phyloP scores from a whole-genome alignment of 2,329 filamentous ascomycete species.

The Sporothrix brasiliensis region DNA sequence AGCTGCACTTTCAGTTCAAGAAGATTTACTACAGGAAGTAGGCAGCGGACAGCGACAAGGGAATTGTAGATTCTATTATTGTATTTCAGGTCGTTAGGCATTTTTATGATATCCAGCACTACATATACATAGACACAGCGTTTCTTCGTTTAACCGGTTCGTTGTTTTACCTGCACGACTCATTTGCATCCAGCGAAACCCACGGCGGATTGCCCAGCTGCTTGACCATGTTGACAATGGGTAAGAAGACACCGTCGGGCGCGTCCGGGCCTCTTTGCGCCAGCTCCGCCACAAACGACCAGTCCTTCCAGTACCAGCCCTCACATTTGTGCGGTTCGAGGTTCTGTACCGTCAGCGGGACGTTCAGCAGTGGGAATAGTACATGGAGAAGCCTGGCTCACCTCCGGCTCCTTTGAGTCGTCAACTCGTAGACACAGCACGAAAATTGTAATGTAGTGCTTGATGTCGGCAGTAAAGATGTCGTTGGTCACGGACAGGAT shows the following conservation, averaged over 20 bases:
- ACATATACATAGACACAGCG: neutral
- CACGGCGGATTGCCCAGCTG: slow-evolving; percentile 37
- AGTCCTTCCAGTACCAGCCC: slow-evolving; percentile 54
- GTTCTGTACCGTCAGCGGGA: slow-evolving; percentile 39
- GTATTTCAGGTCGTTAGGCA: neutral
- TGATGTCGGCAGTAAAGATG: slow-evolving; percentile 59
- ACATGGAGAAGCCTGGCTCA: slow-evolving; percentile 39
- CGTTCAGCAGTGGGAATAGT: too few species aligned
- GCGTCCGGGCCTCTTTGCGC: slow-evolving; percentile 40
- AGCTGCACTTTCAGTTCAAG: slow-evolving; percentile 98
- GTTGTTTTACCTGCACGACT: neutral
- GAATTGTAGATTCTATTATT: neutral
- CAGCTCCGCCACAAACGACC: slow-evolving; percentile 48
- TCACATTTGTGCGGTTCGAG: slow-evolving; percentile 57
- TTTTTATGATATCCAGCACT: slow-evolving; percentile 11
- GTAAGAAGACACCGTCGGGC: slow-evolving; percentile 45
- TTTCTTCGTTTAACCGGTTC: neutral
- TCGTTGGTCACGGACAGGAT: slow-evolving; percentile 68
- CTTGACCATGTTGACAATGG: slow-evolving; percentile 45
- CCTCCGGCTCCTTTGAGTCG: slow-evolving; percentile 55
- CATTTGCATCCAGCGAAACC: slow-evolving; percentile 25
- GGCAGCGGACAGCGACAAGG: neutral
- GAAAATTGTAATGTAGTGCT: slow-evolving; percentile 77
- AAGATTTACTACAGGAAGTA: slow-evolving; percentile 63
- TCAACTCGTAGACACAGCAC: slow-evolving; percentile 58